Conservation (phyloP, 1,284 basidiomycete species). For the Irpex lacteus region DNA sequence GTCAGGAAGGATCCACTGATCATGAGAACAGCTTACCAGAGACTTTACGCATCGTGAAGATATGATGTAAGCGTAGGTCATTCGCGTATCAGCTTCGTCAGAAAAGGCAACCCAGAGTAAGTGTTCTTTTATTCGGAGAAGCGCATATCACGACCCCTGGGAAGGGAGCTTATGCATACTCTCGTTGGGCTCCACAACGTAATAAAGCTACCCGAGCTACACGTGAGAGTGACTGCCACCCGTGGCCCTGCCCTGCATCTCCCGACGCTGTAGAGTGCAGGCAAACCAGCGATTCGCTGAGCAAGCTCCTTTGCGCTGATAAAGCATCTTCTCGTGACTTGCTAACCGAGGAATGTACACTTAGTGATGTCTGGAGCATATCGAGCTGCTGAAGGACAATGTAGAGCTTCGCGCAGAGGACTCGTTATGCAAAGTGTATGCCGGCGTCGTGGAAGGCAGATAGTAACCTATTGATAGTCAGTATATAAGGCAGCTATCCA, state of each 20-base stretch:
- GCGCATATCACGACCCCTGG: not conserved
- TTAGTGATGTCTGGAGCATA: not conserved
- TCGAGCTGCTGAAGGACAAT: not conserved
- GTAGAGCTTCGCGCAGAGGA: not conserved
- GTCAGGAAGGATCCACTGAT: not conserved
- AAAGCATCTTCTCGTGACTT: conserved; percentile 6
- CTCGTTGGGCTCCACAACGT: not conserved
- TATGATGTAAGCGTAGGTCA: not conserved
- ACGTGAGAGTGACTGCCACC: too few relatives aligned
- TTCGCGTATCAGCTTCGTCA: not conserved
- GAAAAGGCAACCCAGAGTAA: not conserved
- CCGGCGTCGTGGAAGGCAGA: conserved; percentile 83
- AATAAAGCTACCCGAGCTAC: too few relatives aligned
- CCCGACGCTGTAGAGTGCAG: too few relatives aligned
- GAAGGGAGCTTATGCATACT: not conserved
- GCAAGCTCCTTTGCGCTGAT: too few relatives aligned
- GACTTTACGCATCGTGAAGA: not conserved
- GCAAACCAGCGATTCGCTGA: too few relatives aligned
- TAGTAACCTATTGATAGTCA: conserved; percentile 43
- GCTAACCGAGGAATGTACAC: not conserved
- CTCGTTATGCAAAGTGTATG: conserved; percentile 71
- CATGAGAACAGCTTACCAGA: not conserved
- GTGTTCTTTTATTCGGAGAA: not conserved
- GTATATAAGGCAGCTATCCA: not conserved
- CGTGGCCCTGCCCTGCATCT: too few relatives aligned